Evolutionary conservation across 176 grass and related monocot genomes (phyloP), one percentile per base, ranked within the genome.

Genomic region (Paspalum vaginatum): DNA sequence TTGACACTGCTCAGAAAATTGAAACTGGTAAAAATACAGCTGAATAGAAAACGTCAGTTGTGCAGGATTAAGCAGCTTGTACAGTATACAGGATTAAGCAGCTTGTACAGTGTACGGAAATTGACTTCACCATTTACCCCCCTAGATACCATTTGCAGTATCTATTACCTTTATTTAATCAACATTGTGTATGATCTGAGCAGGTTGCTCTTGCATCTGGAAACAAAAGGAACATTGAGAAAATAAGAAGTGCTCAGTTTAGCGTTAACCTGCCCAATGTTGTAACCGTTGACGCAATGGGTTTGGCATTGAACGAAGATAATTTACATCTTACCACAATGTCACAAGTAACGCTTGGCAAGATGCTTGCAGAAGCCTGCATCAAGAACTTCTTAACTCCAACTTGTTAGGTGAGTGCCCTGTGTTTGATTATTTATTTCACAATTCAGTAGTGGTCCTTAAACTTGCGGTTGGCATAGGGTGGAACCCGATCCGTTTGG

Each of bases 171-270:
- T 55, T 83, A 32, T 56, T 62, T 61, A 76, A 76, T 87, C 61
- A 78, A 11, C 37, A 60, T 57, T 47, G 12, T 84, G 27, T 70
- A 26, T 82, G 21, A n/a, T 62, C 43, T 64, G 45, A 88, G 26
- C 79, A 97, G 94, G 95, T 98, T 65, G 95, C 95, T 75, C 80
- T 98, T 62, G 90, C 89, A 67, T 98, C 89, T 47, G 95, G 95
- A n/a, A 57, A 77, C 63, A 66, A 84, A 64, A 89, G 12, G 70
- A 85, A 98, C 78, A 67, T 98, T 32, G 92, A 98, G 24, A 85
- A 87, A 79, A 74, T 98, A 63, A 85, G 95, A 79, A 82, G 87
- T 15, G 95, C 92, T 69, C 95, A 98, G 65, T 56, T 94, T 43
- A 77, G 58, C 8, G 64, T 98, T 67, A 79, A 67, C 49, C 58